Conservation (phyloP, 2,329 filamentous ascomycete species). For the Trichoderma sp. region DNA sequence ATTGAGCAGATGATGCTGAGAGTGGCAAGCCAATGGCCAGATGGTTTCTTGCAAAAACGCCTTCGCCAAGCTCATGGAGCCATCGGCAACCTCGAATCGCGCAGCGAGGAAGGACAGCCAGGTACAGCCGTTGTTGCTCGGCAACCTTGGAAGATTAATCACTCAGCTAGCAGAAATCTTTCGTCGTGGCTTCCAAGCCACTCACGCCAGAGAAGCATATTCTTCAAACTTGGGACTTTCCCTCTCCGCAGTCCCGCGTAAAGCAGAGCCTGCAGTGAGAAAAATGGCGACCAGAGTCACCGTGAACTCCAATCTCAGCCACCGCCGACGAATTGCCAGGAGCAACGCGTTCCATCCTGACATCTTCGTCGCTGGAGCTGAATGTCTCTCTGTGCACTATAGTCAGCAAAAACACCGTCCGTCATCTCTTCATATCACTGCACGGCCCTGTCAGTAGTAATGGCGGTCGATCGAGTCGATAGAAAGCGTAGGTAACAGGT, state of each 20-base stretch:
- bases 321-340: constrained; percentile 2
- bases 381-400: neutral
- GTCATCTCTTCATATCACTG: constrained; percentile 37
- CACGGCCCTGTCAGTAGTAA: constrained; percentile 26
- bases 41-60: neutral
- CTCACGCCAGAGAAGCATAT: neutral
- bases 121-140: neutral
- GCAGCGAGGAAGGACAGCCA: neutral
- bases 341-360: neutral
- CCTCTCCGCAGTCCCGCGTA: constrained; percentile 56
- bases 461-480: constrained; percentile 1
- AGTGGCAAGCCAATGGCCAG: neutral
- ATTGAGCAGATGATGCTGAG: neutral
- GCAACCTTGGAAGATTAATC: neutral
- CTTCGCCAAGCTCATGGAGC: neutral
- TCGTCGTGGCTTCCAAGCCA: neutral
- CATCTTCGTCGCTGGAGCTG: neutral
- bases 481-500: constrained; percentile 20
- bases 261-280: constrained; percentile 58
- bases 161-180: neutral
- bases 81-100: neutral
- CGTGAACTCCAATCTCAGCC: constrained; percentile 17
- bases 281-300: constrained; percentile 42
- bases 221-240: neutral
- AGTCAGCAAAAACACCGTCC: constrained; percentile 2